Evolutionary conservation across 768 basidiomycete species (phyloP).

Genomic region (Lactarius evosmus): DNA sequence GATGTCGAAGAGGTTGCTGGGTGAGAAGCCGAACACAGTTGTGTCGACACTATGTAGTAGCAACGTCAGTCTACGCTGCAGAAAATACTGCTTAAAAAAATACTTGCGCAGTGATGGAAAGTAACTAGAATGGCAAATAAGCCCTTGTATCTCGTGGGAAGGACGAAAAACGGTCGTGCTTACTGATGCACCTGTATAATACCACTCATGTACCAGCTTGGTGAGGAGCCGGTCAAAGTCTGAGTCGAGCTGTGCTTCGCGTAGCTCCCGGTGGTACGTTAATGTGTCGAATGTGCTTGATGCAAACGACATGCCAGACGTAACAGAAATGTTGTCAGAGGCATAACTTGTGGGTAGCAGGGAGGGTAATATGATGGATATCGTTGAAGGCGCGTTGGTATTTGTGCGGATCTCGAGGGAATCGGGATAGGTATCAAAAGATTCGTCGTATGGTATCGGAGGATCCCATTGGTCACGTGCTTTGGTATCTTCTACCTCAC

Average conservation of each 20-base stretch:
- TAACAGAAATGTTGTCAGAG: conserved; percentile 39
- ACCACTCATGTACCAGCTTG: conserved; percentile 60
- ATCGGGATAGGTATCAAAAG: conserved; percentile 7
- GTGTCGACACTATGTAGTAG: conserved; percentile 40
- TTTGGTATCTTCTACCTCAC: conserved; percentile 29
- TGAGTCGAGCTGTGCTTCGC: conserved; percentile 44
- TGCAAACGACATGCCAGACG: conserved; percentile 31
- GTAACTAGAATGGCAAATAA: conserved; percentile 40
- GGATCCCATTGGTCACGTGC: conserved; percentile 16
- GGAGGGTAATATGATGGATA: conserved; percentile 25
- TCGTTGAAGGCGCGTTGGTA: neutral
- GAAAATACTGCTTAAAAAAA: neutral
- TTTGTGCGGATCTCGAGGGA: conserved; percentile 22
- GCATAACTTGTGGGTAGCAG: conserved; percentile 18
- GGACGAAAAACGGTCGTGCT: conserved; percentile 28
- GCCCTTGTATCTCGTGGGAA: neutral
- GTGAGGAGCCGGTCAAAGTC: conserved; percentile 50
- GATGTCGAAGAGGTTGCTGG: conserved; percentile 50
- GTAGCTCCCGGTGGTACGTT: conserved; percentile 56
- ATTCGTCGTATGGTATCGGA: conserved; percentile 15
- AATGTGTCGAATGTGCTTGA: conserved; percentile 48
- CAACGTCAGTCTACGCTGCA: conserved; percentile 7
- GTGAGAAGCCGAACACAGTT: conserved; percentile 58
- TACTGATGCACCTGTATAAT: conserved; percentile 59
- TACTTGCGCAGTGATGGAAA: conserved; percentile 56